phyloP scores from a whole-genome alignment of 2,329 filamentous ascomycete species.

The Xylaria sp. region DNA sequence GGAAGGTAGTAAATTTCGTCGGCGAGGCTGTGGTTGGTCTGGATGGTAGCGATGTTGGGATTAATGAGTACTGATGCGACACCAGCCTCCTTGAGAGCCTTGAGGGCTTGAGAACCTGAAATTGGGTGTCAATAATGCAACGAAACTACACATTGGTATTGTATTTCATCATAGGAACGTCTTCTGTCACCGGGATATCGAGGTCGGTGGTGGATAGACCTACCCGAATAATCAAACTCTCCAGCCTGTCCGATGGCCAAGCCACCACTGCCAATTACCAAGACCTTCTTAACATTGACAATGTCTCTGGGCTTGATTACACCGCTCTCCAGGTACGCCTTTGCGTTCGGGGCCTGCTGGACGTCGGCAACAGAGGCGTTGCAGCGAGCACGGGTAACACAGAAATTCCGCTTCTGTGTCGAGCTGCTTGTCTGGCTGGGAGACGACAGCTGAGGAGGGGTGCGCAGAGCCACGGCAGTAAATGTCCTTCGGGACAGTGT shows the following conservation, averaged over 20 bases:
- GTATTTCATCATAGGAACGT: slow-evolving; percentile 33
- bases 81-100: slow-evolving; percentile 95
- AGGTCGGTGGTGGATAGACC: slow-evolving; percentile 50
- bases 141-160: slow-evolving; percentile 2
- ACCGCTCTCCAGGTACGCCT: slow-evolving; percentile 90
- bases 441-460: slow-evolving; percentile 50
- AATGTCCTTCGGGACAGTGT: slow-evolving; percentile 59
- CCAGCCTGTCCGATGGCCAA: slow-evolving; percentile 96
- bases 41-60: slow-evolving; percentile 98
- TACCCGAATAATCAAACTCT: slow-evolving; percentile 99
- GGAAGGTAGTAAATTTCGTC: slow-evolving; percentile 99
- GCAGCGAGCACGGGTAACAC: slow-evolving; percentile 57
- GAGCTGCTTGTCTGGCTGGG: slow-evolving; percentile 52
- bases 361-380: slow-evolving; percentile 55
- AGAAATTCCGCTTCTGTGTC: slow-evolving; percentile 61
- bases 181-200: not conserved
- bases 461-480: slow-evolving; percentile 52
- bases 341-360: slow-evolving; percentile 80
- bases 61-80: slow-evolving; percentile 94
- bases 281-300: slow-evolving; percentile 94
- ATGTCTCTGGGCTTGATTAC: slow-evolving; percentile 81
- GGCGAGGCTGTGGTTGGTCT: slow-evolving; percentile 94
- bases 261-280: slow-evolving; percentile 95
- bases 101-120: slow-evolving; percentile 91
- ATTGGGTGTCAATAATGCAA: slow-evolving; percentile 42